Base-by-base conservation (phyloP, 108 stramenopile genomes). In the Skeletonema menzelii region DNA sequence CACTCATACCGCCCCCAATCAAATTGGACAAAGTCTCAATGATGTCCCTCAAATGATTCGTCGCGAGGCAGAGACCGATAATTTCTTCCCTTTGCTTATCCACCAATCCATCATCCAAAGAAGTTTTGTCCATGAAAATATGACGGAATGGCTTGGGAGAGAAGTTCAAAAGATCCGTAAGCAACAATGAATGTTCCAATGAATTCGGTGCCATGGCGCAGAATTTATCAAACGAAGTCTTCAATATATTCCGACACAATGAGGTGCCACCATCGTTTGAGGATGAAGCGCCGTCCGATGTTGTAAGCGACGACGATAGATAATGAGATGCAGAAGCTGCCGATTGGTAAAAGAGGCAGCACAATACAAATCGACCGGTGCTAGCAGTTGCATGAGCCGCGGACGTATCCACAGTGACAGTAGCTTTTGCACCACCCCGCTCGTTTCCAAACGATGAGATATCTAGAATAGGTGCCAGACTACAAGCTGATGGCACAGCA, bases 121-220 rank as follows among this genome's bases (percentile, higher is more conserved):
- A 56, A 38, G 55, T 63, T 47, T 47, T 56, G 13, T 68, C 66
- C 46, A 8, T 26, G 3, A 24, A 47, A 19, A 59, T n/a, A 11
- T 20, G 35, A 22, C 17, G 61, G 22, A 69, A 62, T 42, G 30
- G 15, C 27, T 32, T 13, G 14, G 72, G 72, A 37, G 38, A 46
- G 40, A 74, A 78, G 17, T 42, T 49, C 44, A 82, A 38, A 24
- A 83, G 69, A 56, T 81, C 80, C 19, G 38, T 71, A 31, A 84
- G 49, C 44, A 84, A 35, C 10, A 19, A 42, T 4, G 79, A 70
- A 63, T 81, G 80, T 59, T 84, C 73, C 13, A 73, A n/a, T 5
- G 83, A 75, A 46, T 84, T 84, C 13, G 83, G 83, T 5, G 79
- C 75, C 75, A 76, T 80, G 35, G 75, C 75, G 63, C 79, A 71